These are phyloP conservation scores for Kwoniella europaea DNA, from an alignment of 768 basidiomycete species.

Conservation along the genomic window DNA sequence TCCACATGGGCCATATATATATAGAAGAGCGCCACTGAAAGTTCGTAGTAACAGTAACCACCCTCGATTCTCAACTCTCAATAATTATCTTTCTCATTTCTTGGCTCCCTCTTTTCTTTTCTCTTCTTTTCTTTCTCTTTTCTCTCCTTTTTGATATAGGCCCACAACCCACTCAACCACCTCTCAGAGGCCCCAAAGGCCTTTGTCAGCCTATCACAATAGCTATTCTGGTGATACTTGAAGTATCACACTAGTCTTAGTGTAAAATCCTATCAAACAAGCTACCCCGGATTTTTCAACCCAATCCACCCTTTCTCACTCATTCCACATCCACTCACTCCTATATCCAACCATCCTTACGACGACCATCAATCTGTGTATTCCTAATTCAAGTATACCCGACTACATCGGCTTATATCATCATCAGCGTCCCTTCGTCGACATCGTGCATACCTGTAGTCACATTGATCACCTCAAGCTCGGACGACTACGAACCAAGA, in stretches of 20 bases:
- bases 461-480: neutral
- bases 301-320: neutral
- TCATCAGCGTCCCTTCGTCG: neutral
- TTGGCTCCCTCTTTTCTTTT: neutral
- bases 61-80: neutral
- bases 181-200: conserved; percentile 23
- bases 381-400: neutral
- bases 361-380: neutral
- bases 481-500: neutral
- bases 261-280: neutral
- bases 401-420: conserved; percentile 11
- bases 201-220: neutral
- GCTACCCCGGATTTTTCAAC: neutral
- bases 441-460: neutral
- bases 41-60: too few relatives aligned
- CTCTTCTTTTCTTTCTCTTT: conserved; percentile 2
- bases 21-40: too few relatives aligned
- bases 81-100: too few relatives aligned
- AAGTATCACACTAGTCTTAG: neutral
- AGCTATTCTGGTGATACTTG: neutral
- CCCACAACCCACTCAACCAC: conserved; percentile 5
- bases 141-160: neutral
- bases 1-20: too few relatives aligned
- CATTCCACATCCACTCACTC: too few relatives aligned
- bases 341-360: neutral